phyloP scores from a whole-genome alignment of 2,329 filamentous ascomycete species.

The Nectriaceae sp. region DNA sequence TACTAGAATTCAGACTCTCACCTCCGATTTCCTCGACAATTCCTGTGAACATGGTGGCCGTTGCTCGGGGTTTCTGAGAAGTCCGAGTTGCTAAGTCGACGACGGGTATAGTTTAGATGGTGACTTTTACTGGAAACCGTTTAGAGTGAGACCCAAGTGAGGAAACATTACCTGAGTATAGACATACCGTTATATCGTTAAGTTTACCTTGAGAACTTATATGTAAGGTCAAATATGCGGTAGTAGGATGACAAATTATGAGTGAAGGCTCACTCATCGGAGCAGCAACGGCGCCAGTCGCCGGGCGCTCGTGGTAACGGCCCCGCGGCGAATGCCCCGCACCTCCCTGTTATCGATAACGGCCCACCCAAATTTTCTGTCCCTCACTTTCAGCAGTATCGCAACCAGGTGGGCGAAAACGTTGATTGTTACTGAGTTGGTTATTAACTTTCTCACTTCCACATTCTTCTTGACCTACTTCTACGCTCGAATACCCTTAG shows the following conservation, averaged over 20 bases:
- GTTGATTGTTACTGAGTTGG: too few species aligned
- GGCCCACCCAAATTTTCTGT: constrained; percentile 31
- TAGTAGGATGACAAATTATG: constrained; percentile 1
- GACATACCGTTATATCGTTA: too few species aligned
- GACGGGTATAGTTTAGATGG: too few species aligned
- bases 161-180: too few species aligned
- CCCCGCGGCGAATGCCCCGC: constrained; percentile 27
- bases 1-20: constrained; percentile 48
- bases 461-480: background rate
- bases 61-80: constrained; percentile 5
- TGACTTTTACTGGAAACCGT: too few species aligned
- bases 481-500: too few species aligned
- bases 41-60: constrained; percentile 82
- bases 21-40: constrained; percentile 92
- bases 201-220: too few species aligned
- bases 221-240: too few species aligned
- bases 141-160: too few species aligned
- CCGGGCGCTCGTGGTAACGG: constrained; percentile 1
- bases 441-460: background rate
- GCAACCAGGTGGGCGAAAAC: constrained; percentile 11
- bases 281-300: background rate
- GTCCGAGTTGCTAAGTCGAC: background rate
- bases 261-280: background rate
- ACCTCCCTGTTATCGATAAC: constrained; percentile 34
- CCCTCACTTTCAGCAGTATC: constrained; percentile 14